Percentiles rank a stretch among this genome's conserved stretches.
These are phyloP conservation scores for Trichoderma erinaceum DNA, from an alignment of 495 filamentous ascomycete species.

Conservation along the genomic window DNA sequence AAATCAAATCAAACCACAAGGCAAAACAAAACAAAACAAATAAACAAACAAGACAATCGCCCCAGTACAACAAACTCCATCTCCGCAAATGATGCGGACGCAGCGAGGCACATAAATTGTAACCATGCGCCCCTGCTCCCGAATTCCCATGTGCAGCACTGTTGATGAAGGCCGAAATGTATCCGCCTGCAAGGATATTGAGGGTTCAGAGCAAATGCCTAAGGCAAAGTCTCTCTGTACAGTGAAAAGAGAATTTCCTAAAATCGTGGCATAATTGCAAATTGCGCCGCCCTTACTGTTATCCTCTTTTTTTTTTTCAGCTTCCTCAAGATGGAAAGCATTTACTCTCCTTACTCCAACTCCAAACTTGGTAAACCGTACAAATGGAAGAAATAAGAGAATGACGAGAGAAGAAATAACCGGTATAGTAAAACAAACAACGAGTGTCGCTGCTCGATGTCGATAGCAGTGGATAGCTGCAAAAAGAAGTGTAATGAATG, in stretches of 20 bases:
- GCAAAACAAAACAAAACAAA: conserved; percentile 19
- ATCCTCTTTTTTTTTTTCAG: neutral
- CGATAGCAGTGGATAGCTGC: neutral
- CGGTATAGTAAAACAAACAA: neutral
- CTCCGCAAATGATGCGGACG: neutral
- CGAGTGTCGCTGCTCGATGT: neutral
- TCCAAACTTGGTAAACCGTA: neutral
- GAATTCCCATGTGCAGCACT: neutral
- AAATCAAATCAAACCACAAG: conserved; percentile 21
- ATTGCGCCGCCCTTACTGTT: neutral
- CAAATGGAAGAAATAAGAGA: neutral
- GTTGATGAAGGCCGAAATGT: neutral
- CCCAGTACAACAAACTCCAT: neutral
- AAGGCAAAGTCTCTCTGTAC: neutral
- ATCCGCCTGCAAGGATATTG: neutral
- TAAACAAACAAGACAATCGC: neutral
- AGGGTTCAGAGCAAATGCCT: neutral
- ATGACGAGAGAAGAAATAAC: neutral
- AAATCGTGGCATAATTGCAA: neutral
- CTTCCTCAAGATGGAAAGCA: neutral
- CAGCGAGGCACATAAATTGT: conserved; percentile 16
- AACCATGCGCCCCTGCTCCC: neutral
- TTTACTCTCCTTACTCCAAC: neutral
- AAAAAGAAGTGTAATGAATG: neutral
- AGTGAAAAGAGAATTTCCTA: neutral